A percentile compares a stretch with the other conserved stretches of the same genome.
These are phyloP conservation scores for Xylaria intraflava DNA, from an alignment of 495 filamentous ascomycete genomes.

Conservation along the genomic window DNA sequence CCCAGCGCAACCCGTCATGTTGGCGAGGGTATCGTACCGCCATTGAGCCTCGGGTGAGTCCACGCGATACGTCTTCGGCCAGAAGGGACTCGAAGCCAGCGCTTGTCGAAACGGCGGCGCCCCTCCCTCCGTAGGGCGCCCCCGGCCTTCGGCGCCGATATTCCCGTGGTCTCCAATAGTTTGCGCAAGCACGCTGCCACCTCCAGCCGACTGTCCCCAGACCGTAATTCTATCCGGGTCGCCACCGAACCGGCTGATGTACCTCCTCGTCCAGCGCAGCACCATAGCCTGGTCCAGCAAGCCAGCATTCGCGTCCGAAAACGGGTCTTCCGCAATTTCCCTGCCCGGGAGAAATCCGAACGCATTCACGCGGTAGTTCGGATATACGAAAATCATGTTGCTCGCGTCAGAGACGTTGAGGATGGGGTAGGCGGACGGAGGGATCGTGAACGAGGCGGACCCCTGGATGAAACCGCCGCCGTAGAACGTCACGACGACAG, in stretches of 20 bases:
- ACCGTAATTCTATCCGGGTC: constrained; percentile 28
- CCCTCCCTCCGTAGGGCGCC: constrained; percentile 1
- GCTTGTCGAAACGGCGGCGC: constrained; percentile 42
- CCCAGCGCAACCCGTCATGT: constrained; percentile 40
- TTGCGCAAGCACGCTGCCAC: constrained; percentile 45
- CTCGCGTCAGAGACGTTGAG: constrained; percentile 42
- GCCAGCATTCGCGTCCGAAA: constrained; percentile 46
- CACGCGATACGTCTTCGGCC: constrained; percentile 52
- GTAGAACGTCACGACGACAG: constrained; percentile 55
- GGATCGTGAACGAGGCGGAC: constrained; percentile 44
- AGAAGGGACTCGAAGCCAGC: constrained; percentile 55
- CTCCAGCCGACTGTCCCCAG: constrained; percentile 45
- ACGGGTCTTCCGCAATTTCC: constrained; percentile 39
- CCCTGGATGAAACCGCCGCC: constrained; percentile 59
- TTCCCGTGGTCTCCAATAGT: constrained; percentile 15
- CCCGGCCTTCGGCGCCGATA: constrained; percentile 11
- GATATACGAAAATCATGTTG: constrained; percentile 48
- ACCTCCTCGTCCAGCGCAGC: constrained; percentile 46
- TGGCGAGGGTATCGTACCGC: constrained; percentile 40
- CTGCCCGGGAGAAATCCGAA: constrained; percentile 53
- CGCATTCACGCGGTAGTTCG: constrained; percentile 52
- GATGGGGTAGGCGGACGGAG: constrained; percentile 51
- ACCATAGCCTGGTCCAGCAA: constrained; percentile 44
- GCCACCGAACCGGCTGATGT: constrained; percentile 48
- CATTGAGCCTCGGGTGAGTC: constrained; percentile 43